Percentiles rank a stretch among this genome's conserved stretches.
These are phyloP conservation scores for Phialophora macrospora DNA, from an alignment of 2,329 filamentous ascomycete species.

Conservation along the genomic window DNA sequence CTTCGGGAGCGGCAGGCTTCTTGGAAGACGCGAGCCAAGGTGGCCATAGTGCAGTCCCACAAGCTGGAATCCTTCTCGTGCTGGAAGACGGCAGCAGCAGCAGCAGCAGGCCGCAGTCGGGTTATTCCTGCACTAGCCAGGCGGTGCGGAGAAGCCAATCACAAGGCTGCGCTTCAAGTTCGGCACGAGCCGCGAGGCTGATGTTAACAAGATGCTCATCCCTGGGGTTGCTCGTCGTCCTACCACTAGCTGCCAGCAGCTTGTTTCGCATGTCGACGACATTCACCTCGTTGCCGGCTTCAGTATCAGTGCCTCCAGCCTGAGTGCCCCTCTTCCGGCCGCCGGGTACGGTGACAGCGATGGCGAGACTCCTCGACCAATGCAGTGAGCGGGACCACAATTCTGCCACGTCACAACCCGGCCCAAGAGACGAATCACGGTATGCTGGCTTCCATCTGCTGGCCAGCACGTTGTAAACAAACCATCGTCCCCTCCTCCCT, in stretches of 20 bases:
- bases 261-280: slow-evolving; percentile 1
- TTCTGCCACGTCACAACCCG: slow-evolving; percentile 5
- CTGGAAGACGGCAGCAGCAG: neutral
- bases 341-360: neutral
- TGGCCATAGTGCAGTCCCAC: slow-evolving; percentile 25
- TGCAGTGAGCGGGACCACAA: neutral
- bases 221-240: neutral
- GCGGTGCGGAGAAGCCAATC: slow-evolving; percentile 1
- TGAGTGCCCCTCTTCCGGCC: neutral
- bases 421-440: neutral
- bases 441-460: neutral
- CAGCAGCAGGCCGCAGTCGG: neutral
- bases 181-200: slow-evolving; percentile 12
- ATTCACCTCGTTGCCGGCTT: neutral
- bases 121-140: neutral
- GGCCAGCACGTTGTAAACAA: slow-evolving; percentile 4
- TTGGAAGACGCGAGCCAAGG: slow-evolving; percentile 35
- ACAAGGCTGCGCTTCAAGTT: slow-evolving; percentile 5
- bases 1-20: slow-evolving; percentile 32
- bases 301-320: neutral
- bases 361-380: neutral
- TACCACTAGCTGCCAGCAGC: slow-evolving; percentile 7
- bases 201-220: slow-evolving; percentile 1
- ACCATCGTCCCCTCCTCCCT: neutral
- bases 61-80: neutral